Evolutionary conservation across 352 stramenopile genomes (phyloP), one percentile per base, ranked within the genome.

Genomic region (Globisporangium apiculatum): DNA sequence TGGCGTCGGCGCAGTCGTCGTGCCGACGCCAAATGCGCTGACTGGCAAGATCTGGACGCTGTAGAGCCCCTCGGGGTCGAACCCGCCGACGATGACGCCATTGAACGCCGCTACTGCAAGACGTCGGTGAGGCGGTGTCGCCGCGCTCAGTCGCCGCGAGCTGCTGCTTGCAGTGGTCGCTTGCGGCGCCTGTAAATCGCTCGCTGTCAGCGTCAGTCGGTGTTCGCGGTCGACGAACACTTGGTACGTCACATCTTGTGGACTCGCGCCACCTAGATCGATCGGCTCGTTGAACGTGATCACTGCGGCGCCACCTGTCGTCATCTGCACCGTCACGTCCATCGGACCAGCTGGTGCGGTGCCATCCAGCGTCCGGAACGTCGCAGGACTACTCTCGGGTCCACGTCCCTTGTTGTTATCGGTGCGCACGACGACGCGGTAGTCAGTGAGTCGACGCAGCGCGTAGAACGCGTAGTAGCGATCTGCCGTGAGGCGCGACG

Each of bases 41-140:
- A 66, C 49, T 6, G 77, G 62, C 3, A 57, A 58, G 50, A 88
- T 64, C 31, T 84, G 72, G 37, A 90, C 69, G 7, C 62, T 58
- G 59, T 90, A 90, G 15, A 86, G 38, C 2, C 48, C 79, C 18
- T 71, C 57, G 2, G 80, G 71, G 46, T 88, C 76, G 18, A 90
- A 66, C 3, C 70, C 69, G 4, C 62, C 67, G 4, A 88, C 51
- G 36, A 73, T 5, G 37, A 80, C 57, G 11, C 65, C 62, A n/a
- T 4, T 53, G 14, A 31, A 52, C 1, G 53, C 17, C 10, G 46
- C 35, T 4, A 52, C 48, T 5, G 54, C 47, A 7, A 71, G 45
- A 51, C 55, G 59, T 49, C 56, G 59, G 49, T 62, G 53, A 7
- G 0, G 24, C 15, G 12, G 15, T 11, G 7, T 12, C 5, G 6